A percentile compares a stretch with the other conserved stretches of the same genome.
phyloP scores from a whole-genome alignment of 2,329 filamentous ascomycete species.

The Anthostomella pinea region DNA sequence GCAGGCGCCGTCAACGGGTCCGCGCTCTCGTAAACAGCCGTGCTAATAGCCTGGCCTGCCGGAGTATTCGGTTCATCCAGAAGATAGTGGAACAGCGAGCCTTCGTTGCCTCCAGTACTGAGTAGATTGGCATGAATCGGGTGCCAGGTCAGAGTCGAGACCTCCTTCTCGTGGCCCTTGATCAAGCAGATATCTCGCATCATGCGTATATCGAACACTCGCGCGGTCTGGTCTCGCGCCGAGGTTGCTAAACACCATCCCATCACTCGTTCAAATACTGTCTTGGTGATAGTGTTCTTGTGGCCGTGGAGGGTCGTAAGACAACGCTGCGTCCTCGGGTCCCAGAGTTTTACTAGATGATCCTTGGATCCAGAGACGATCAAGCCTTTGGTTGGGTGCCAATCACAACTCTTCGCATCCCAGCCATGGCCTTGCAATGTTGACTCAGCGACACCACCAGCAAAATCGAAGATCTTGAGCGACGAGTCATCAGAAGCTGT shows the following conservation, averaged over 20 bases:
- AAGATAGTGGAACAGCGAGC: conserved; percentile 89
- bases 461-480: conserved; percentile 95
- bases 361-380: conserved; percentile 97
- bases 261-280: conserved; percentile 81
- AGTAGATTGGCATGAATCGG: conserved; percentile 86
- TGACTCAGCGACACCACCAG: conserved; percentile 76
- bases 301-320: conserved; percentile 93
- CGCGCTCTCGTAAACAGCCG: conserved; percentile 80
- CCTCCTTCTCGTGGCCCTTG: conserved; percentile 93
- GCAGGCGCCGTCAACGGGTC: conserved; percentile 77
- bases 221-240: conserved; percentile 86
- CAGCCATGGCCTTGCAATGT: conserved; percentile 91
- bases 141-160: conserved; percentile 90
- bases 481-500: conserved; percentile 93
- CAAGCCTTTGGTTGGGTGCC: conserved; percentile 93
- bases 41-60: conserved; percentile 63
- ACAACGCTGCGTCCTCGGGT: conserved; percentile 86
- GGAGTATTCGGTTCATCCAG: conserved; percentile 91
- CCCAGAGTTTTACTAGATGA: conserved; percentile 96
- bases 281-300: conserved; percentile 95
- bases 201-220: conserved; percentile 93
- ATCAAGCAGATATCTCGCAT: conserved; percentile 96
- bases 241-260: conserved; percentile 87
- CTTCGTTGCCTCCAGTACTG: conserved; percentile 86
- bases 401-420: conserved; percentile 96